Evolutionary conservation across 345 rosid species (phyloP), one percentile per base, ranked within the genome.

Genomic region (Balakata baccata): DNA sequence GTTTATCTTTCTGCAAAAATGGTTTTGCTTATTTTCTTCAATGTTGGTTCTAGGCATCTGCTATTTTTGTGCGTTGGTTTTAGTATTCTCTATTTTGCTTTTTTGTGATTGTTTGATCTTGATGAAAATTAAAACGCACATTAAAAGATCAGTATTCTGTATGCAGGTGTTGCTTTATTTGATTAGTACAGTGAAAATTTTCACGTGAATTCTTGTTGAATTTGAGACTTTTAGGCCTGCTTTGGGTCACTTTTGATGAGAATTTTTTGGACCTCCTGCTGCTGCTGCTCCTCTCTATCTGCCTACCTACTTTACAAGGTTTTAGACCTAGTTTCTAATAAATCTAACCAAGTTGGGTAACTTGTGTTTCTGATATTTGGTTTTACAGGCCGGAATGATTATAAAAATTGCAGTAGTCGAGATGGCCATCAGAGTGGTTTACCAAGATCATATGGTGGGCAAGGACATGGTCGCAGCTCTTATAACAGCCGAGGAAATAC

Each of bases 381-480:
- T 63, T 54, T 41, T 47, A 23, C 78, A 95, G 99, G 93, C 22
- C 84, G 97, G 66, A 82, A 76, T 60, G 98, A 92, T 61, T 86
- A 89, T 80, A 86, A 88, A 80, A 84, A 81, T 64, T 80, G 91
- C 50, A 87, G 89, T 49, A 82, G 83, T 64, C 84, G 87, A 67
- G 98, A 89, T 70, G 88, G 92, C 47, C 97, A 91, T 79, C 97
- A 89, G 60, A 89, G 93, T 85, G 98, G 99, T 59, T 69, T 77
- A 14, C 97, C 97, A 43, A 87, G 94, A 81, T 93, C 96, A 14
- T 79, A 84, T 75, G 90, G 92, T 61, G 88, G 90, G 5, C 83
- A 86, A 17, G 92, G 97, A 47, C 81, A 72, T 72, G 96, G 90
- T 45, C 85, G 98, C 20, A 90, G 91, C 69, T 81, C 89, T 12